A percentile compares a stretch with the other conserved stretches of the same genome.
These are phyloP conservation scores for Sesbania bispinosa DNA, from an alignment of 306 rosid species.

Conservation along the genomic window DNA sequence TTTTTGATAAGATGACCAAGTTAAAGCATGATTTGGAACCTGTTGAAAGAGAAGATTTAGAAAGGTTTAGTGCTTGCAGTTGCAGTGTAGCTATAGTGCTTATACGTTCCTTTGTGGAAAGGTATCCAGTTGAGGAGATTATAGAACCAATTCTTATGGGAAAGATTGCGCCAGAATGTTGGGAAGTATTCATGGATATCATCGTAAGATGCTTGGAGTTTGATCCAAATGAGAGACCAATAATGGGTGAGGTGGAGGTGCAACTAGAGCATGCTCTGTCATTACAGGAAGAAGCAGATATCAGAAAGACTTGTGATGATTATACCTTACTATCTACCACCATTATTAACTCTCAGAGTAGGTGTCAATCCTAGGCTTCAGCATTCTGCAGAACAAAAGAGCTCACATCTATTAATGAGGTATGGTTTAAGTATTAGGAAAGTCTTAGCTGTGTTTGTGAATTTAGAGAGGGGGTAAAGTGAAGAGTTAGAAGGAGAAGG, in stretches of 20 bases:
- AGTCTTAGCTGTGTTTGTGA: too few species aligned
- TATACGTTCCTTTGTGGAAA: neutral
- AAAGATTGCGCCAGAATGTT: conserved; percentile 27
- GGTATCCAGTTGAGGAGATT: neutral
- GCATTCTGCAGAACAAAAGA: too few species aligned
- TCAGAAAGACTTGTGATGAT: neutral
- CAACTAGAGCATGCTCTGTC: conserved; percentile 29
- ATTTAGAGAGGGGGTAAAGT: too few species aligned
- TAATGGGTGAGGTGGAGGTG: conserved; percentile 37
- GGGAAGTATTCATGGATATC: conserved; percentile 17
- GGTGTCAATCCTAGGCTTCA: too few species aligned
- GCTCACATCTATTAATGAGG: too few species aligned
- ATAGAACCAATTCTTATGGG: conserved; percentile 26
- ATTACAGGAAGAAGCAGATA: conserved; percentile 28
- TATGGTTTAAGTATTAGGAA: too few species aligned
- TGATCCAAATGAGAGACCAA: conserved; percentile 20
- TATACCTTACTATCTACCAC: neutral
- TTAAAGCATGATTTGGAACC: neutral
- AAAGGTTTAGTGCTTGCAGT: too few species aligned
- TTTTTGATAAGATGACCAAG: neutral
- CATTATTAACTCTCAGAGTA: too few species aligned
- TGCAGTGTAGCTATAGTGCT: too few species aligned
- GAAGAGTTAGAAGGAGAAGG: too few species aligned
- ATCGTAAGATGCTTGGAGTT: conserved; percentile 10
- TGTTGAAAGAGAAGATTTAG: neutral